Evolutionary conservation across 495 filamentous ascomycete genomes (phyloP).

Genomic region (Tuber umbilicatum): DNA sequence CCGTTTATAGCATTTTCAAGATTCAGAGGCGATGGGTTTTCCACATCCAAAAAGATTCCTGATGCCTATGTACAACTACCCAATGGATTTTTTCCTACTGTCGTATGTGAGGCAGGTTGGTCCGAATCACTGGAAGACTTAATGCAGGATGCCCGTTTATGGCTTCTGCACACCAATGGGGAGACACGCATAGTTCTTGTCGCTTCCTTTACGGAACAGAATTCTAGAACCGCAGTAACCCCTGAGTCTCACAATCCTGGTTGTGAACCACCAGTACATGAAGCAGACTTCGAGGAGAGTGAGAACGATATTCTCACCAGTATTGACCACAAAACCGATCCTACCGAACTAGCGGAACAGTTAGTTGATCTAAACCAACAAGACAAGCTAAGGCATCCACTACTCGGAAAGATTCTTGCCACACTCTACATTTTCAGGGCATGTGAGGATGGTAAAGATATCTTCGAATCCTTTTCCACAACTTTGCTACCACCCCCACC

Average conservation of each 20-base stretch:
- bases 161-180: neutral
- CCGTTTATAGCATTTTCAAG: neutral
- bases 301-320: neutral
- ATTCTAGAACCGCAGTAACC: neutral
- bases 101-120: neutral
- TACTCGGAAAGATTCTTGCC: neutral
- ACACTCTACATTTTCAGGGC: neutral
- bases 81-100: neutral
- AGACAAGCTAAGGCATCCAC: neutral
- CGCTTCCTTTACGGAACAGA: neutral
- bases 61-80: neutral
- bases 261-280: neutral
- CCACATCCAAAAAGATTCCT: neutral
- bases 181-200: neutral
- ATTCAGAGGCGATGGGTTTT: neutral
- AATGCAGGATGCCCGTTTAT: neutral
- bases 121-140: neutral
- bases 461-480: neutral
- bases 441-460: neutral
- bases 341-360: neutral
- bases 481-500: neutral
- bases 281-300: neutral
- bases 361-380: neutral
- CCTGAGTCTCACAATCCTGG: neutral
- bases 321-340: neutral